phyloP scores from a whole-genome alignment of 2,329 filamentous ascomycete genomes.

The Hirsutella minnesotensis region DNA sequence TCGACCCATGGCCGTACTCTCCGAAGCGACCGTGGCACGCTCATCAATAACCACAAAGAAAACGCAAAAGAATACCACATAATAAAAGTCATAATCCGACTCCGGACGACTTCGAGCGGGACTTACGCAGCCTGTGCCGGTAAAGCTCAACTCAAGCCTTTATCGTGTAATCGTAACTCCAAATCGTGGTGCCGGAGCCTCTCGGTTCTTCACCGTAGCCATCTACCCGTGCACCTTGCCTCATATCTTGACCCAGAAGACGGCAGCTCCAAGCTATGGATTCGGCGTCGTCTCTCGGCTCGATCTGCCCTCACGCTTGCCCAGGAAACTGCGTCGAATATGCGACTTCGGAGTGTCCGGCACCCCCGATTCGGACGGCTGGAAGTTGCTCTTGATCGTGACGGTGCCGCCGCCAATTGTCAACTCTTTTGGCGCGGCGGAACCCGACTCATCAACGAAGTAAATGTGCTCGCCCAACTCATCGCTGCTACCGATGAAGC shows the following conservation, averaged over 20 bases:
- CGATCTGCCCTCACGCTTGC: conserved; percentile 33
- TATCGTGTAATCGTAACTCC: background rate
- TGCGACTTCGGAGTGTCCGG: conserved; percentile 34
- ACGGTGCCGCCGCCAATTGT: conserved; percentile 63
- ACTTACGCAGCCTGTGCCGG: no score
- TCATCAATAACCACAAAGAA: no score
- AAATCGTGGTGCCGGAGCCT: background rate
- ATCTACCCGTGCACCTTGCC: background rate
- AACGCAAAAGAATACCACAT: no score
- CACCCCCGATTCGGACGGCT: conserved; percentile 31
- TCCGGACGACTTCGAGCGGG: no score
- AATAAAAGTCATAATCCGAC: no score
- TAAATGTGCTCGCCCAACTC: conserved; percentile 78
- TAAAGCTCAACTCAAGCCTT: no score
- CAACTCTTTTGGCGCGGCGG: conserved; percentile 59
- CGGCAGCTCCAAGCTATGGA: conserved; percentile 12
- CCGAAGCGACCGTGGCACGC: no score
- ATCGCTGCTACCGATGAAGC: conserved; percentile 73
- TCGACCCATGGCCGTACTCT: no score
- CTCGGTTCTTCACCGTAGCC: background rate
- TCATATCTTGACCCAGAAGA: conserved; percentile 6
- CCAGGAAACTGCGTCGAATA: conserved; percentile 41
- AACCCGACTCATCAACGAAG: conserved; percentile 73
- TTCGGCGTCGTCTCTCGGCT: conserved; percentile 33
- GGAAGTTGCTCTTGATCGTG: conserved; percentile 62